Base-by-base conservation (phyloP, 208 protist genomes). In the Leishmania aethiopica region DNA sequence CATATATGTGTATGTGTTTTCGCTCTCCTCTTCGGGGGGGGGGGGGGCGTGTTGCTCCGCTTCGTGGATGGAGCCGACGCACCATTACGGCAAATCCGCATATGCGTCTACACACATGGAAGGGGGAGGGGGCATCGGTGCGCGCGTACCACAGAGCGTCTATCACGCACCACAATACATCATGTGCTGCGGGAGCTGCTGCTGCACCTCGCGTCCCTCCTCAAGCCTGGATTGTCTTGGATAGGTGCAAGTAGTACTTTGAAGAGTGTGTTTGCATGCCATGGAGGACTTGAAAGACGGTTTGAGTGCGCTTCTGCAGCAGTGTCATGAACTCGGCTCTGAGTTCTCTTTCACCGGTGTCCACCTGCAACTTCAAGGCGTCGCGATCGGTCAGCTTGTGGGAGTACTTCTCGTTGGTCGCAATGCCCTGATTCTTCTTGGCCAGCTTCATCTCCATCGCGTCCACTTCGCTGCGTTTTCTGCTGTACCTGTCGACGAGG, bases 401-500 rank as follows among this genome's bases (percentile, higher is more conserved):
- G 6, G 75, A 64, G 70, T 88, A 95, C 71, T 93, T 90, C 45
- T 78, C 66, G 69, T 91, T 88, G 17, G 89, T 84, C 0, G 80
- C 0, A 70, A 93, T 85, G 72, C 88, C 82, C 71, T 90, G 84
- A 69, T 94, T 94, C 83, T 91, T 92, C 88, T 93, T 93, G 8
- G 90, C 90, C 64, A 94, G 84, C 80, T 91, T 90, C 70, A 74
- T 80, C 62, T 91, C 89, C 55, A 89, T 40, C 53, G 86, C 60
- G 47, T 90, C 86, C 4, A 88, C 86, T 62, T 88, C 79, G 11
- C 69, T 47, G 40, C 86, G 80, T 25, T 83, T 75, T 64, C 88
- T 86, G n/a, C 83, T 72, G 75, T 91, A 95, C 77, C 88, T 89
- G 51, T 78, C 88, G 0, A 79, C 73, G 37, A 85, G 47, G 32